phyloP scores from a whole-genome alignment of 768 basidiomycete genomes.

The Tylopilus rubrobrunneus region DNA sequence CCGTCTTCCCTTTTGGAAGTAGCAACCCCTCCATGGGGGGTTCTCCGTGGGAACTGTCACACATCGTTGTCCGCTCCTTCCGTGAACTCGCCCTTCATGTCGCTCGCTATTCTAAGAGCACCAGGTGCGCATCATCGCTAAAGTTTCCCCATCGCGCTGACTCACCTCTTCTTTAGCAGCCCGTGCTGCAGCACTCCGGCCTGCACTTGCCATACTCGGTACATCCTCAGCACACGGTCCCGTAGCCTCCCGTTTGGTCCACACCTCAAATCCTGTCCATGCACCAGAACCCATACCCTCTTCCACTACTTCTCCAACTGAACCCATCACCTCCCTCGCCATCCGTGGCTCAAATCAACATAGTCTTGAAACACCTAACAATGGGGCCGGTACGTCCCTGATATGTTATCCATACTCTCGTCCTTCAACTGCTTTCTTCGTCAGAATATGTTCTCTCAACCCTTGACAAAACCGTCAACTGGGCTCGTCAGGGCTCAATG shows the following conservation, averaged over 20 bases:
- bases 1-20: neutral
- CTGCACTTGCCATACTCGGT: slow-evolving; percentile 44
- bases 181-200: slow-evolving; percentile 43
- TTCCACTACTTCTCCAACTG: slow-evolving; percentile 39
- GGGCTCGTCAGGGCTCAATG: slow-evolving; percentile 97
- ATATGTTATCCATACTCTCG: neutral
- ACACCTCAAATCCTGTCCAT: slow-evolving; percentile 46
- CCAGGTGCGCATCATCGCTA: slow-evolving; percentile 32
- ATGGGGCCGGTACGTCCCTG: slow-evolving; percentile 70
- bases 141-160: slow-evolving; percentile 24
- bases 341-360: slow-evolving; percentile 78
- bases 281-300: slow-evolving; percentile 40
- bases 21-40: slow-evolving; percentile 13
- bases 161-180: neutral
- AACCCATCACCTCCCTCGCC: slow-evolving; percentile 70
- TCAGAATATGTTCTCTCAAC: slow-evolving; percentile 95
- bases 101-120: slow-evolving; percentile 38
- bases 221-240: slow-evolving; percentile 8
- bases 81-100: slow-evolving; percentile 30
- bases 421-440: neutral
- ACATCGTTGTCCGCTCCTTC: neutral
- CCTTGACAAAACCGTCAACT: slow-evolving; percentile 94
- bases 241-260: slow-evolving; percentile 52
- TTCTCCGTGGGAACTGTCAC: slow-evolving; percentile 9
- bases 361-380: slow-evolving; percentile 83